Percentiles rank a stretch among this genome's conserved stretches.
These are phyloP conservation scores for Arachnomyces sp. DNA, from an alignment of 2,329 filamentous ascomycete species.

Conservation along the genomic window DNA sequence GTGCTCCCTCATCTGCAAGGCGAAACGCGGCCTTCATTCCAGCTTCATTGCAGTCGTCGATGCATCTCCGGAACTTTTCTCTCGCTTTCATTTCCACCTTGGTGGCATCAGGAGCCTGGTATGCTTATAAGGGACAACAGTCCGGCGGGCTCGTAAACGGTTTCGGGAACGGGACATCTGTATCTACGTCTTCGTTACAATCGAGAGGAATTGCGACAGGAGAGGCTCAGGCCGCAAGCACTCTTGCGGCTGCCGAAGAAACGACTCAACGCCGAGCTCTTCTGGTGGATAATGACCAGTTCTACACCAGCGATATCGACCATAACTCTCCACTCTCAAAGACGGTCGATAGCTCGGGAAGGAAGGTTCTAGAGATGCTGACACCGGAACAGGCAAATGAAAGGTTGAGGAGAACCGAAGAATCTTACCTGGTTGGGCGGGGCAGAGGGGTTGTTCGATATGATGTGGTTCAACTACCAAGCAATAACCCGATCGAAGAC, in stretches of 20 bases:
- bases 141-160: slow-evolving; percentile 9
- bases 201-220: slow-evolving; percentile 20
- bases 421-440: slow-evolving; percentile 83
- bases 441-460: slow-evolving; percentile 90
- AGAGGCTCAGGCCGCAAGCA: slow-evolving; percentile 17
- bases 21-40: slow-evolving; percentile 28
- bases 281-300: slow-evolving; percentile 80
- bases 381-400: slow-evolving; percentile 88
- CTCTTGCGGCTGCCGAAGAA: slow-evolving; percentile 47
- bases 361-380: slow-evolving; percentile 89
- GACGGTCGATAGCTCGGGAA: slow-evolving; percentile 73
- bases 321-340: slow-evolving; percentile 85
- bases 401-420: slow-evolving; percentile 80
- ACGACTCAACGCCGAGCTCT: slow-evolving; percentile 54
- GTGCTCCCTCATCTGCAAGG: slow-evolving; percentile 25
- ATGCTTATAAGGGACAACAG: slow-evolving; percentile 35
- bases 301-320: slow-evolving; percentile 80
- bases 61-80: slow-evolving; percentile 44
- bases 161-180: slow-evolving; percentile 17
- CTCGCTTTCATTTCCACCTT: slow-evolving; percentile 41
- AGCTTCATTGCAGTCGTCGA: slow-evolving; percentile 35
- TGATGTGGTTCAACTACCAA: slow-evolving; percentile 87
- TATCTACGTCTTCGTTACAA: slow-evolving; percentile 14
- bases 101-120: slow-evolving; percentile 43
- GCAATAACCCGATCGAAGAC: slow-evolving; percentile 96